Conservation (phyloP, 2,329 filamentous ascomycete genomes). For the Bimuria novae-zelandiae region DNA sequence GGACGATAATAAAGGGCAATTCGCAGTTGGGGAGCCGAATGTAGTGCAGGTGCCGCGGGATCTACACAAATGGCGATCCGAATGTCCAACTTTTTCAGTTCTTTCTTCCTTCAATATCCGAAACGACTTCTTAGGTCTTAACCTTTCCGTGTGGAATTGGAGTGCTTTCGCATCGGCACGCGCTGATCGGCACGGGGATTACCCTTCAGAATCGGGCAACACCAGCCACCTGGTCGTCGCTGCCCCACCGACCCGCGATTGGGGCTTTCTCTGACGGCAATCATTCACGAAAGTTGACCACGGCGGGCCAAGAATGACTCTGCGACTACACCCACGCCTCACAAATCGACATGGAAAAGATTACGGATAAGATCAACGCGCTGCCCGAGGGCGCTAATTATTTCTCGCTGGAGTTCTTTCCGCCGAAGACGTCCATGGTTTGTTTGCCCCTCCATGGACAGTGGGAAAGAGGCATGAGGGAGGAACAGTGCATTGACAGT, state of each 20-base stretch:
- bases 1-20: neutral
- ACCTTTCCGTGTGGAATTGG: too few relatives aligned
- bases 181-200: neutral
- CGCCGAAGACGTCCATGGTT: conserved; percentile 91
- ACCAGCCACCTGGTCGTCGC: conserved; percentile 9
- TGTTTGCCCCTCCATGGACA: conserved; percentile 33
- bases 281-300: conserved; percentile 28
- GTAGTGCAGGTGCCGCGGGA: neutral
- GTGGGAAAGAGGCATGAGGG: conserved; percentile 3
- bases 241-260: conserved; percentile 26
- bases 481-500: conserved; percentile 25
- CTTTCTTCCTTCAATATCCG: too few relatives aligned
- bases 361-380: conserved; percentile 93
- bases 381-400: conserved; percentile 80
- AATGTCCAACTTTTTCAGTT: too few relatives aligned
- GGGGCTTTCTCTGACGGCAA: conserved; percentile 24
- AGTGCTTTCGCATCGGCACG: too few relatives aligned
- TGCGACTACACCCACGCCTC: conserved; percentile 20
- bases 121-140: too few relatives aligned
- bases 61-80: too few relatives aligned
- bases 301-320: conserved; percentile 35
- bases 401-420: conserved; percentile 99
- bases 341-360: conserved; percentile 58
- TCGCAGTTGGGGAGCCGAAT: conserved; percentile 1
- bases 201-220: neutral